phyloP scores from a whole-genome alignment of 2,329 filamentous ascomycete genomes.

The Fusarium luffae region DNA sequence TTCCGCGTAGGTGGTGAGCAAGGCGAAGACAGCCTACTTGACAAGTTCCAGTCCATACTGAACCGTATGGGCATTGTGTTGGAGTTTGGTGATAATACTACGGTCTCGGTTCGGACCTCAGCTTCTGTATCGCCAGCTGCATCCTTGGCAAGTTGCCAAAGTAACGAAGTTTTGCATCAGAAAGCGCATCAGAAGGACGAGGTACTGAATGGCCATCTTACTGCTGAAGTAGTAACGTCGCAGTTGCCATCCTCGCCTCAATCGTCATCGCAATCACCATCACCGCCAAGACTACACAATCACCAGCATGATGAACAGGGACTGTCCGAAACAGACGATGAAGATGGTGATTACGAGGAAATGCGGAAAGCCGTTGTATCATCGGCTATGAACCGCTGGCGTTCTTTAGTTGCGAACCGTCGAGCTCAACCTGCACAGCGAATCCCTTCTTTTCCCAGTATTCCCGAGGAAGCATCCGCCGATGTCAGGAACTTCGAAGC shows the following conservation, averaged over 20 bases:
- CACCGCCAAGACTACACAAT: slow-evolving; percentile 4
- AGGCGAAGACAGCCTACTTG: slow-evolving; percentile 67
- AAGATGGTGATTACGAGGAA: slow-evolving; percentile 29
- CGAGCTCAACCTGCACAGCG: slow-evolving; percentile 19
- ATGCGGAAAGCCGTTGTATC: slow-evolving; percentile 39
- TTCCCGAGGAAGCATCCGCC: slow-evolving; percentile 25
- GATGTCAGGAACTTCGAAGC: slow-evolving; percentile 30
- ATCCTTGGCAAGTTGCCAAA: slow-evolving; percentile 36
- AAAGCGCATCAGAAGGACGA: slow-evolving; percentile 1
- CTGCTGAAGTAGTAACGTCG: slow-evolving; percentile 4
- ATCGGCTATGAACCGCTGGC: slow-evolving; percentile 42
- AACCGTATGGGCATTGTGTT: slow-evolving; percentile 77
- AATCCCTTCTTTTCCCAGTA: slow-evolving; percentile 24
- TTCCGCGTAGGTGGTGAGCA: slow-evolving; percentile 79
- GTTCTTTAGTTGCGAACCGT: slow-evolving; percentile 35
- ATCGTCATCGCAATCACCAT: neutral
- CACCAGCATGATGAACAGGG: slow-evolving; percentile 12
- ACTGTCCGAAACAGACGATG: slow-evolving; percentile 17
- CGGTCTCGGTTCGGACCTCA: slow-evolving; percentile 42
- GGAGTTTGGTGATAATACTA: slow-evolving; percentile 62
- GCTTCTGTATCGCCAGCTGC: slow-evolving; percentile 40
- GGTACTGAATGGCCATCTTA: slow-evolving; percentile 18
- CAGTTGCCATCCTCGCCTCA: slow-evolving; percentile 10
- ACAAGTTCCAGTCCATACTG: slow-evolving; percentile 77
- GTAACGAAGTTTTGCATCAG: slow-evolving; percentile 4